Evolutionary conservation across 2,329 filamentous ascomycete species (phyloP), one percentile per base, ranked within the genome.

Genomic region (Stenocarpella maydis): DNA sequence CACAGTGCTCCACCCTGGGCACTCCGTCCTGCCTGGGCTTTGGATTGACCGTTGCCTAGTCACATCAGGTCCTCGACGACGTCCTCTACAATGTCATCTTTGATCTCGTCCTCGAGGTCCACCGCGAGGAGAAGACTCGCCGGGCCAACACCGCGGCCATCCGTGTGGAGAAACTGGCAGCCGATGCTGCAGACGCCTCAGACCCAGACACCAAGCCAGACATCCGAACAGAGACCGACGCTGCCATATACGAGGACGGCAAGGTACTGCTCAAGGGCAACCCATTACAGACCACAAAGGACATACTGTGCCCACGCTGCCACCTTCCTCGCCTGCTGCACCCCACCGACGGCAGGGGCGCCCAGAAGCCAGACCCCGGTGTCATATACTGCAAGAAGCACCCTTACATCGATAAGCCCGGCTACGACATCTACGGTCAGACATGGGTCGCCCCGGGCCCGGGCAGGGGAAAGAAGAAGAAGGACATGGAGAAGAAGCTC

Each of bases 361-460:
- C 90, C 15, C 82, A 82, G 75, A 89, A 88, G 76, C 90, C 90
- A 52, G 88, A 91, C 69, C 91, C 91, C 0, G 84, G 86, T 72
- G 83, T 90, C 73, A 88, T 91, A 73, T 95, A 94, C 83, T 95
- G 92, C 85, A 93, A 92, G 80, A 90, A 90, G 73, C 89, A 91
- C 71, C 92, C 92, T 0, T 95, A 91, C 83, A 92, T 93, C 71
- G 88, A 92, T 74, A 90, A 92, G 77, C 85, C 89, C 2, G 91
- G 91, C 71, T 92, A 90, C 80, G 92, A 95, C 79, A 93, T 95
- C 73, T 94, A 94, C 79, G 92, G 91, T 63, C 93, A 94, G 79
- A 92, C 91, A 34, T 95, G 92, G 86, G 90, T 92, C 17, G 90
- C 89, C 21, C 90, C 91, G 26, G 87, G 87, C 0, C 89, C 90